These are phyloP conservation scores for Mortierella sp. DNA, from an alignment of 371 early-diverging fungal species.

Conservation along the genomic window DNA sequence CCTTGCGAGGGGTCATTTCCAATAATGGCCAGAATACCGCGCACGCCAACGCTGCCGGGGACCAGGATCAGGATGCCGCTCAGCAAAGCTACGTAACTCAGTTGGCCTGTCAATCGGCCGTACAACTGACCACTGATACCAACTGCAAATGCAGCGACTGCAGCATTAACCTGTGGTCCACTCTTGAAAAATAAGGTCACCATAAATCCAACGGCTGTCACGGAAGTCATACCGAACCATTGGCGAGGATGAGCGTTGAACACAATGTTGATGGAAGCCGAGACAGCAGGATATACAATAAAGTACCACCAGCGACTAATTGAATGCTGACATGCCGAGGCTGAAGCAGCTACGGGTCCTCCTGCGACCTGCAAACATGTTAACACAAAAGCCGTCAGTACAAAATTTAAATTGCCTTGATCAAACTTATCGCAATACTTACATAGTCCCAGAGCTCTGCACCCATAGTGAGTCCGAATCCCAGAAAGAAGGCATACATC, in stretches of 20 bases:
- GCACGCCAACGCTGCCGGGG: conserved; percentile 68
- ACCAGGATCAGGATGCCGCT: conserved; percentile 69
- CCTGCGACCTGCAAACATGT: conserved; percentile 17
- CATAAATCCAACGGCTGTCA: conserved; percentile 42
- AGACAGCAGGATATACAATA: conserved; percentile 44
- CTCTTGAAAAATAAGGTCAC: conserved; percentile 47
- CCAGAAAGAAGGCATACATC: conserved; percentile 72
- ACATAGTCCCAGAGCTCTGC: conserved; percentile 61
- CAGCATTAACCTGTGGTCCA: conserved; percentile 62
- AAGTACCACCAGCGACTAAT: conserved; percentile 52
- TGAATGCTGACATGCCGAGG: conserved; percentile 23
- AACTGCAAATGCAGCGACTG: conserved; percentile 67
- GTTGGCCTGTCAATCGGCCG: conserved; percentile 64
- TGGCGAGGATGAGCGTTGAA: conserved; percentile 57
- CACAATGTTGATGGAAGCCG: conserved; percentile 52
- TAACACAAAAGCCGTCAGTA: not conserved
- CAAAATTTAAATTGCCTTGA: not conserved
- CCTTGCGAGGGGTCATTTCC: conserved; percentile 61
- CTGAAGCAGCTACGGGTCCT: conserved; percentile 5
- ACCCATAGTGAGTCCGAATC: conserved; percentile 75
- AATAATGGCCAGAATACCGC: conserved; percentile 48
- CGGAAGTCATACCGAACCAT: conserved; percentile 56
- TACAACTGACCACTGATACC: conserved; percentile 68
- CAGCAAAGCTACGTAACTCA: conserved; percentile 69
- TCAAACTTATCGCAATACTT: conserved; percentile 11